These are phyloP conservation scores for Neurospora crassa DNA, from an alignment of 2,329 filamentous ascomycete genomes.

Conservation along the genomic window DNA sequence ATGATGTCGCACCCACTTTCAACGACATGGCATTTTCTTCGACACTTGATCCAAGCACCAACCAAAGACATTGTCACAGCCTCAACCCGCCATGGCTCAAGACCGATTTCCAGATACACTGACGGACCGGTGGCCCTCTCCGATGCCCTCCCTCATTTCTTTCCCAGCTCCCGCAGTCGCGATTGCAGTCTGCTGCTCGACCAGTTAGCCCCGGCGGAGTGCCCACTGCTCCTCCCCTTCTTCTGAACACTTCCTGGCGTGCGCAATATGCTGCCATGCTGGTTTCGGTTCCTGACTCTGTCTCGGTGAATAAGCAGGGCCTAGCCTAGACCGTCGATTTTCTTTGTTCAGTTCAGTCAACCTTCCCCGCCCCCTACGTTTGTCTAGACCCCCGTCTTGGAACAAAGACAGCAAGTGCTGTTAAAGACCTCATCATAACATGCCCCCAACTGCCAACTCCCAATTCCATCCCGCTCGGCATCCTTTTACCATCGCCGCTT, in stretches of 20 bases:
- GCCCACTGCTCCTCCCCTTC: background rate
- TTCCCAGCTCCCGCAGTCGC: background rate
- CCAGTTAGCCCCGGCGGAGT: background rate
- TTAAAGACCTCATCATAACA: background rate
- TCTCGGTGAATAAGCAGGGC: background rate
- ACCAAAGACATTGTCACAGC: background rate
- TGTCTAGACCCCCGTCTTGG: background rate
- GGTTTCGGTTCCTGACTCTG: background rate
- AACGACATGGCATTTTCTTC: background rate
- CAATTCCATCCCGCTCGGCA: background rate
- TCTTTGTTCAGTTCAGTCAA: background rate
- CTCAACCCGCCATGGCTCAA: background rate
- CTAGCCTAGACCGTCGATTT: background rate
- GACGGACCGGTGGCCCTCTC: background rate
- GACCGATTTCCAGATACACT: background rate
- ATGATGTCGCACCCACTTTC: background rate
- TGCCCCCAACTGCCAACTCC: background rate
- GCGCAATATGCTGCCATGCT: background rate
- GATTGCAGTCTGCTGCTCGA: background rate
- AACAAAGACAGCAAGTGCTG: background rate
- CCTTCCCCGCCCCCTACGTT: background rate
- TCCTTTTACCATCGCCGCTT: background rate
- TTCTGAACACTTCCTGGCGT: background rate
- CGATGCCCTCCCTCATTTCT: background rate
- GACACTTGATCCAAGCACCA: background rate